Evolutionary conservation across 2,329 filamentous ascomycete species (phyloP).

Genomic region (Bimuria novae-zelandiae): DNA sequence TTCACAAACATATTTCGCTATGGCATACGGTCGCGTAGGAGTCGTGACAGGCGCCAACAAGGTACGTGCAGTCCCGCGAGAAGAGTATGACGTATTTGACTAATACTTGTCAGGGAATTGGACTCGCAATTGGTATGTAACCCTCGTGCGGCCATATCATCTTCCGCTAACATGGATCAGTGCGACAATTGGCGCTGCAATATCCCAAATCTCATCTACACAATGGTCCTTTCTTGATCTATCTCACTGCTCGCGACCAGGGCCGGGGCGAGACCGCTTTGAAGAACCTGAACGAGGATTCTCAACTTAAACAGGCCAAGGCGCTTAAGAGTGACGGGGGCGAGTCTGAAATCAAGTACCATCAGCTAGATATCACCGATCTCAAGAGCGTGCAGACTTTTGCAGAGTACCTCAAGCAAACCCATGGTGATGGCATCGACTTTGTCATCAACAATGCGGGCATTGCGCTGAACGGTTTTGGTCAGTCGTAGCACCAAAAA

Average conservation of each 20-base stretch:
- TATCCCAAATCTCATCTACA: slow-evolving; percentile 57
- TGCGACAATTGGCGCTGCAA: slow-evolving; percentile 59
- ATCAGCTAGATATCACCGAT: slow-evolving; percentile 55
- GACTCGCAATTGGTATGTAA: slow-evolving; percentile 51
- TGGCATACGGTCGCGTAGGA: slow-evolving; percentile 49
- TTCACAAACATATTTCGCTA: slow-evolving; percentile 10
- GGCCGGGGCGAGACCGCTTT: slow-evolving; percentile 55
- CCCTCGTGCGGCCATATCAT: neutral
- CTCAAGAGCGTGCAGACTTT: slow-evolving; percentile 52
- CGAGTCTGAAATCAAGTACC: slow-evolving; percentile 54
- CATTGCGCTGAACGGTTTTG: slow-evolving; percentile 54
- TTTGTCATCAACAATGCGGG: slow-evolving; percentile 61
- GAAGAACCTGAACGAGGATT: slow-evolving; percentile 49
- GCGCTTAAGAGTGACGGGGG: slow-evolving; percentile 46
- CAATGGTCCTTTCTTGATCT: slow-evolving; percentile 56
- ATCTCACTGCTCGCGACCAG: slow-evolving; percentile 58
- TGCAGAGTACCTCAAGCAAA: slow-evolving; percentile 46
- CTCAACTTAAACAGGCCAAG: slow-evolving; percentile 52
- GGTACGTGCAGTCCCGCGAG: slow-evolving; percentile 27
- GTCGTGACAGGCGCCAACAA: slow-evolving; percentile 62
- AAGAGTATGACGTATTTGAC: too few relatives aligned
- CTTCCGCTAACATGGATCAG: slow-evolving; percentile 27
- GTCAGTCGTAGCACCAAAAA: slow-evolving; percentile 25
- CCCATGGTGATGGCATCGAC: slow-evolving; percentile 56
- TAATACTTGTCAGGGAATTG: slow-evolving; percentile 52